Evolutionary conservation across 1,284 basidiomycete genomes (phyloP), one percentile per base, ranked within the genome.

Genomic region (Sporisorium graminicola): DNA sequence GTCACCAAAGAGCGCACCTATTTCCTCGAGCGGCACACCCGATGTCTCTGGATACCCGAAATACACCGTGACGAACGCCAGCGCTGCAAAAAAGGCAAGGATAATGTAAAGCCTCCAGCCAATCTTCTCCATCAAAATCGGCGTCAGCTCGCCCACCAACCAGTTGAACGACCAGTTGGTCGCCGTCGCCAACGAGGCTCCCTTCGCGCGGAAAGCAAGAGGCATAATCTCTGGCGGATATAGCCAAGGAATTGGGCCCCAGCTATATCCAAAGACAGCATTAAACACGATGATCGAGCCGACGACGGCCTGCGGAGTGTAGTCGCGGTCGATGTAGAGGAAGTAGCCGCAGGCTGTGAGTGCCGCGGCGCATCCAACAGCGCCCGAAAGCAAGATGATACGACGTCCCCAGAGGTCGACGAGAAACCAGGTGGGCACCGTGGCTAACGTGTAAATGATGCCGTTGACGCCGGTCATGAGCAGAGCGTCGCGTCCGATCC

Each of bases 401-500:
- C 96, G 90, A 53, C 96, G 90, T 14, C 96, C 96, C 90, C 93
- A 94, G 3, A 91, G 90, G 83, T 99, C 96, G 60, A 98, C 93
- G 50, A 99, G 90, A 86, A 94, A 94, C 96, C 96, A 99, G 3
- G 94, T 94, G 60, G 77, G 81, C 6, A 82, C 63, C 65, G 82
- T 80, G 16, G 65, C 70, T 33, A 82, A 60, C 37, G 95, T 86
- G 85, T 98, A 98, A 77, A 95, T 93, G 65, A 86, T 79, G 29
- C 80, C 82, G 57, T 83, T 84, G 67, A 85, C 94, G 8, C 95
- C 96, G 1, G 95, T 95, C 96, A 99, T 99, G 22, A 98, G 89
- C 74, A 99, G 91, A 5, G 96, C 96, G 81, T 98, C 91, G 56
- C 95, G 90, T n/a, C 96, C 96, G 66, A 97, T 90, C 95, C 96